Evolutionary conservation across 768 basidiomycete genomes (phyloP).

Genomic region (Porphyrellus cyaneotinctus): DNA sequence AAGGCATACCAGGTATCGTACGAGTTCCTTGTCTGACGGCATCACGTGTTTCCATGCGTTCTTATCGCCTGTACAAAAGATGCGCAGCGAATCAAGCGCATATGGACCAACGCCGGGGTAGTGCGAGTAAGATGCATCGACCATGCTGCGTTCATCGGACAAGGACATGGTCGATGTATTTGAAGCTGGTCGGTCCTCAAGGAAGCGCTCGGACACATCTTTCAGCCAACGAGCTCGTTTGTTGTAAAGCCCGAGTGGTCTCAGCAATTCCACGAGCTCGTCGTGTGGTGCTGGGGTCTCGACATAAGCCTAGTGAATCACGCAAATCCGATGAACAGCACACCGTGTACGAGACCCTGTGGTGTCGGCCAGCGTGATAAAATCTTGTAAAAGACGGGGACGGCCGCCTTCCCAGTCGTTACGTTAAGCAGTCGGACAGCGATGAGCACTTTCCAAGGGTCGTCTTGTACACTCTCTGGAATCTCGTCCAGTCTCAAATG

Average conservation of each 20-base stretch:
- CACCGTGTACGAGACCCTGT: conserved; percentile 51
- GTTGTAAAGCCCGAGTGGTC: conserved; percentile 56
- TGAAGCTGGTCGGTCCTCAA: conserved; percentile 37
- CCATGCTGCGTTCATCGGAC: conserved; percentile 5
- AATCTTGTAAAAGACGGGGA: conserved; percentile 62
- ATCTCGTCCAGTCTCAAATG: background rate
- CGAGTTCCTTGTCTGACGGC: conserved; percentile 66
- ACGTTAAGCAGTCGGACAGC: conserved; percentile 68
- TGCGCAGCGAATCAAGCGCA: conserved; percentile 72
- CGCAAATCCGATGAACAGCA: background rate
- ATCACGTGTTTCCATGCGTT: conserved; percentile 59
- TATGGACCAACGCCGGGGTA: conserved; percentile 66
- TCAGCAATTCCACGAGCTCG: conserved; percentile 45
- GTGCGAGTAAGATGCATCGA: conserved; percentile 49
- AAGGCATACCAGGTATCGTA: conserved; percentile 58
- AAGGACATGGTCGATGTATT: background rate
- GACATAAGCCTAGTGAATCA: background rate
- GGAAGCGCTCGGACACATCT: conserved; percentile 47
- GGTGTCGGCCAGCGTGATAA: conserved; percentile 57
- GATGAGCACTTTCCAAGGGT: conserved; percentile 69
- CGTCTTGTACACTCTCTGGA: conserved; percentile 46
- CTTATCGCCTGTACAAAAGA: conserved; percentile 46
- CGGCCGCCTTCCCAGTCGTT: conserved; percentile 57
- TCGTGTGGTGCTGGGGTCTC: conserved; percentile 36
- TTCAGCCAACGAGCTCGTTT: conserved; percentile 55